Evolutionary conservation across 257 asterid genomes (phyloP).

Genomic region (Plantago ovata): DNA sequence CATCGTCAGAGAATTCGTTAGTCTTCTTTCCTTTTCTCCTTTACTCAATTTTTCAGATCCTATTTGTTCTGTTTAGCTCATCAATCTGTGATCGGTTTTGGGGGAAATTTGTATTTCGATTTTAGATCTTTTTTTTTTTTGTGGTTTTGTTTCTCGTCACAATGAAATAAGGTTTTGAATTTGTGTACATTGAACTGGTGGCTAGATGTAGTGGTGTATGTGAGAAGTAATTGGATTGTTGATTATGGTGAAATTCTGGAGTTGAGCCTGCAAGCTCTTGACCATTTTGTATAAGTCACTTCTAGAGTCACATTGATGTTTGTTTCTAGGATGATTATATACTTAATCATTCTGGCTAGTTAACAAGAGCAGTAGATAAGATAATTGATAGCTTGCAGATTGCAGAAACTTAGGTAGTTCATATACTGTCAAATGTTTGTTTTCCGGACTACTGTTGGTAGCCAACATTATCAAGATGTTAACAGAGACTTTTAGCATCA

Average conservation of each 20-base stretch:
- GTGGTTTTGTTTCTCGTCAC: neutral
- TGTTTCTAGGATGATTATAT: no score
- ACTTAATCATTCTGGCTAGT: no score
- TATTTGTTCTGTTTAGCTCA: neutral
- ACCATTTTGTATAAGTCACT: no score
- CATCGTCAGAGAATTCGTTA: conserved; percentile 80
- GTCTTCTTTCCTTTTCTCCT: conserved; percentile 11
- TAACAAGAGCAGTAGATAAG: no score
- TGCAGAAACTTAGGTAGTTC: no score
- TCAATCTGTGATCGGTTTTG: neutral
- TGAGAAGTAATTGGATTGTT: neutral
- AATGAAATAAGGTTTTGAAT: neutral
- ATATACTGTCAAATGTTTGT: no score
- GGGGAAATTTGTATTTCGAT: neutral
- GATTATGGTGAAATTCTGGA: neutral
- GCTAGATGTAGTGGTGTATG: neutral
- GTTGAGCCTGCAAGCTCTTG: neutral
- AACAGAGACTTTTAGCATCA: no score
- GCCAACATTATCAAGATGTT: no score
- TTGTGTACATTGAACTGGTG: neutral
- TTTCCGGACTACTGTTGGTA: no score
- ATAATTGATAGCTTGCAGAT: no score
- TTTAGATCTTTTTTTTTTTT: neutral
- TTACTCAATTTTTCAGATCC: neutral
- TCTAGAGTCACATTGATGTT: no score